phyloP scores from a whole-genome alignment of 2,329 filamentous ascomycete species.

The Penicillium nordicum region DNA sequence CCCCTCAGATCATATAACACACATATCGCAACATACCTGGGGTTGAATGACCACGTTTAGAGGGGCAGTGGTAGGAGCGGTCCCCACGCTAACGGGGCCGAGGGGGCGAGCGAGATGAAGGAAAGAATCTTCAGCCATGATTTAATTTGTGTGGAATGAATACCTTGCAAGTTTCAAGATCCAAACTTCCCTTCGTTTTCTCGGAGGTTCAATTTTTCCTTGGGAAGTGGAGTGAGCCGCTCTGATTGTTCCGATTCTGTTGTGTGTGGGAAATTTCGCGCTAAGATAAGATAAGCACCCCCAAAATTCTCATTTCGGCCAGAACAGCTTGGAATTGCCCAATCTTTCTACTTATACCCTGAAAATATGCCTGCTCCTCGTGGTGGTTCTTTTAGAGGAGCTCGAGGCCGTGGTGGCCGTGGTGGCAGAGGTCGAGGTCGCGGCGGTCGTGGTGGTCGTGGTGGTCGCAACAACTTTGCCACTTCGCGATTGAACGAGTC shows the following conservation, averaged over 20 bases:
- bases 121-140: constrained; percentile 85
- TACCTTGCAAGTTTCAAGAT: constrained; percentile 15
- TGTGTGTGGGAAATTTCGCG: constrained; percentile 48
- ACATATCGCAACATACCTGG: constrained; percentile 60
- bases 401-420: constrained; percentile 57
- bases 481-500: constrained; percentile 39
- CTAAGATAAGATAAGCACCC: constrained; percentile 41
- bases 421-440: constrained; percentile 63
- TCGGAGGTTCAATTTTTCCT: constrained; percentile 32
- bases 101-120: constrained; percentile 92
- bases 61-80: constrained; percentile 82
- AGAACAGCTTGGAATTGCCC: background rate
- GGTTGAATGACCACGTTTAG: constrained; percentile 93
- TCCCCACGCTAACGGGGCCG: constrained; percentile 73
- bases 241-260: constrained; percentile 28
- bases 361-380: constrained; percentile 31
- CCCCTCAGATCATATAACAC: constrained; percentile 5
- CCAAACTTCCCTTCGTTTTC: constrained; percentile 16
- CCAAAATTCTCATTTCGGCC: constrained; percentile 11
- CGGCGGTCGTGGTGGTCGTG: background rate
- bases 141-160: constrained; percentile 51
- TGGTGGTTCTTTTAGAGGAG: constrained; percentile 22
- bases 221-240: constrained; percentile 32
- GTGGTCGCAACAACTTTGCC: constrained; percentile 25
- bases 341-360: background rate